A percentile compares a stretch with the other conserved stretches of the same genome.
These are phyloP conservation scores for Candida michaelii DNA, from an alignment of 805 yeast genomes.

Conservation along the genomic window DNA sequence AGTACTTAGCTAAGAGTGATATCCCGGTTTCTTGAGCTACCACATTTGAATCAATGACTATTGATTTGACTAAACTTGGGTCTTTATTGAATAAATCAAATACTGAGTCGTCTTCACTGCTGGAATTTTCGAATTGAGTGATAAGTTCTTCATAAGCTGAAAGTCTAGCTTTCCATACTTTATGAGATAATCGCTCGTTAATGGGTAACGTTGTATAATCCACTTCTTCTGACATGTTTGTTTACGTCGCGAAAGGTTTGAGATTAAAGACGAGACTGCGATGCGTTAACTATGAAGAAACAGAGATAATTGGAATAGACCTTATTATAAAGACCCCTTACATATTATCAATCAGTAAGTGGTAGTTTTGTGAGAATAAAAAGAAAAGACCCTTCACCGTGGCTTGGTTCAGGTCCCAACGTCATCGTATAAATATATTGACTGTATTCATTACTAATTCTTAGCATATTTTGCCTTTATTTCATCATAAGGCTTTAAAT, in stretches of 20 bases:
- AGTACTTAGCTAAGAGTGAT: constrained; percentile 49
- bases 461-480: constrained; percentile 38
- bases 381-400: no score
- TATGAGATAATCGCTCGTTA: constrained; percentile 64
- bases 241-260: constrained; percentile 12
- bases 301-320: no score
- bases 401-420: no score
- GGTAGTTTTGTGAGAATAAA: no score
- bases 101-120: constrained; percentile 54
- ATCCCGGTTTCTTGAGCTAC: constrained; percentile 89
- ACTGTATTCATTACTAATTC: neutral
- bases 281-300: no score
- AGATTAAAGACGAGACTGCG: no score
- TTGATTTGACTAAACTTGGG: constrained; percentile 56
- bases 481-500: constrained; percentile 51
- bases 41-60: constrained; percentile 78
- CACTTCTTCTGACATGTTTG: constrained; percentile 33
- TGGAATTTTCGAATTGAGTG: constrained; percentile 50
- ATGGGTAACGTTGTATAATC: constrained; percentile 57
- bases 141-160: constrained; percentile 73
- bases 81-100: constrained; percentile 50
- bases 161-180: constrained; percentile 83
- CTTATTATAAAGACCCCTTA: no score
- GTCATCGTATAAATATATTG: constrained; percentile 1
- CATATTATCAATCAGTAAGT: no score